Evolutionary conservation across 1,284 basidiomycete species (phyloP).

Genomic region (Cutaneotrichosporon curvatum): DNA sequence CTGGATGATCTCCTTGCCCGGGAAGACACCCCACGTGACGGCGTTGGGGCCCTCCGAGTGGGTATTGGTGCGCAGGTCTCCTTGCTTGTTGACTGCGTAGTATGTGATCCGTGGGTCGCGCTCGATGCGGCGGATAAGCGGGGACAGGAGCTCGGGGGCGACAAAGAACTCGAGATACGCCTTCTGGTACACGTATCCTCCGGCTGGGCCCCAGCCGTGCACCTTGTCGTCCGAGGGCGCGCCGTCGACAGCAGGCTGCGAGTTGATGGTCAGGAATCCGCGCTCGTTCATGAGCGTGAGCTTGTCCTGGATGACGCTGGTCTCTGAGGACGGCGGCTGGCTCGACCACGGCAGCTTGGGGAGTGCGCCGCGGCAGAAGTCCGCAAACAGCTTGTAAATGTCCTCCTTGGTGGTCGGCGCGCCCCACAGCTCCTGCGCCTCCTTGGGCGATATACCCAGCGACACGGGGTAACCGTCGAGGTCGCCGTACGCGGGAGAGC

Average conservation of each 20-base stretch:
- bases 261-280: conserved; percentile 96
- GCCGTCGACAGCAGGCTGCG: conserved; percentile 94
- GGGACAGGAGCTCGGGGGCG: conserved; percentile 61
- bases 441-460: conserved; percentile 61
- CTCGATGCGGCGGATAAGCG: conserved; percentile 78
- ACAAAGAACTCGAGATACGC: conserved; percentile 98
- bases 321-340: conserved; percentile 76
- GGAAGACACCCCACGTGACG: conserved; percentile 99
- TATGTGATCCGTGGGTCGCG: conserved; percentile 87
- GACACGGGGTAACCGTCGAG: conserved; percentile 87
- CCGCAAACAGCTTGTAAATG: conserved; percentile 65
- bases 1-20: conserved; percentile 94
- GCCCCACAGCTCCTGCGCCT: conserved; percentile 83
- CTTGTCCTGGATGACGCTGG: conserved; percentile 68
- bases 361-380: conserved; percentile 67
- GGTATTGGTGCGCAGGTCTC: conserved; percentile 91
- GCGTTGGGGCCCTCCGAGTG: conserved; percentile 94
- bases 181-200: conserved; percentile 95
- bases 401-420: conserved; percentile 57
- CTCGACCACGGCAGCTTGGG: conserved; percentile 93
- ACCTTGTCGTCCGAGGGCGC: conserved; percentile 74
- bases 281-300: conserved; percentile 78
- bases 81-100: conserved; percentile 66
- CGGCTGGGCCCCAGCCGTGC: conserved; percentile 87
- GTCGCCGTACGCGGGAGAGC: conserved; percentile 95